These are phyloP conservation scores for Dryadomyces quercivorus DNA, from an alignment of 2,329 filamentous ascomycete genomes.

Conservation along the genomic window DNA sequence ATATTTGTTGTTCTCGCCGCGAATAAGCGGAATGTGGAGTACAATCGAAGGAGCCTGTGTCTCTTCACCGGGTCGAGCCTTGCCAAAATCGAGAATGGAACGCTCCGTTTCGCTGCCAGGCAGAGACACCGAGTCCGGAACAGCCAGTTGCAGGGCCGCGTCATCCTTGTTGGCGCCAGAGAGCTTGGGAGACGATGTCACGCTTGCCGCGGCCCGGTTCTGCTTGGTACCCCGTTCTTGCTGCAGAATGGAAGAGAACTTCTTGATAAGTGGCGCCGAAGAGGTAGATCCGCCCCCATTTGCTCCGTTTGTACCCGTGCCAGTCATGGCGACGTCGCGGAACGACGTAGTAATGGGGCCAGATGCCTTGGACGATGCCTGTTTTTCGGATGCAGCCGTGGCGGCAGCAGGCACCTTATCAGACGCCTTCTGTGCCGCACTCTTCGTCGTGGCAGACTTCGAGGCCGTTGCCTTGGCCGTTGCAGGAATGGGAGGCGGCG, in stretches of 20 bases:
- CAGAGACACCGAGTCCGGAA: conserved; percentile 16
- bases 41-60: conserved; percentile 62
- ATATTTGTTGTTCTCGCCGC: conserved; percentile 75
- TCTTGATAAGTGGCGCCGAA: conserved; percentile 23
- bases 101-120: conserved; percentile 27
- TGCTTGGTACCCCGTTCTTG: conserved; percentile 29
- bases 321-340: conserved; percentile 14
- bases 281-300: conserved; percentile 2
- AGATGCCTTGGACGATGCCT: conserved; percentile 5
- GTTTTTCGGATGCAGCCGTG: not conserved
- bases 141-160: conserved; percentile 17
- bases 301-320: conserved; percentile 6
- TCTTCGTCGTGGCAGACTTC: conserved; percentile 6
- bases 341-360: conserved; percentile 15
- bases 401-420: conserved; percentile 8
- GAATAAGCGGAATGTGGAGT: conserved; percentile 61
- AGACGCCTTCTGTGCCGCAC: conserved; percentile 4
- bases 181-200: conserved; percentile 36
- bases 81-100: conserved; percentile 50
- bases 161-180: conserved; percentile 32
- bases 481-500: conserved; percentile 11
- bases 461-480: conserved; percentile 17
- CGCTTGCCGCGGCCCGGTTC: conserved; percentile 20
- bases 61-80: conserved; percentile 46
- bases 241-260: conserved; percentile 30